Evolutionary conservation across 148 eudicot genomes (phyloP).

Genomic region (Persicaria tinctoria): DNA sequence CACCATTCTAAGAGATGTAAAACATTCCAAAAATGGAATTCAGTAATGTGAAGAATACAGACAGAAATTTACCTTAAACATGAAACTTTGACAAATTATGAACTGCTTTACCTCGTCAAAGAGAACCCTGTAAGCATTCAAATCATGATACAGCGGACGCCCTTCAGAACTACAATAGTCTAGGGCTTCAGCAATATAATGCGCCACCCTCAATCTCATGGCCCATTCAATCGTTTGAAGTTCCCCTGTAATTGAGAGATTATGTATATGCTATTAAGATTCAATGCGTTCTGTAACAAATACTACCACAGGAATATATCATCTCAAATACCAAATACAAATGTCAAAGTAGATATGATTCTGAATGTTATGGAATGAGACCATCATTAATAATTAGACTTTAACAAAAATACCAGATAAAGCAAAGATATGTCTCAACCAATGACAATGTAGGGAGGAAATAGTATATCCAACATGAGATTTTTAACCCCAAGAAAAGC

Average conservation of each 20-base stretch:
- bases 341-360: background rate
- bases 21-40: background rate
- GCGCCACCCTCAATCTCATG: conserved; percentile 18
- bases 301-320: background rate
- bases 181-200: conserved; percentile 16
- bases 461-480: background rate
- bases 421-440: background rate
- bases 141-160: conserved; percentile 16
- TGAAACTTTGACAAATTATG: background rate
- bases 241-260: conserved; percentile 14
- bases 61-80: background rate
- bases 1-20: conserved; percentile 11
- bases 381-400: background rate
- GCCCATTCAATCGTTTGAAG: conserved; percentile 18
- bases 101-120: conserved; percentile 13
- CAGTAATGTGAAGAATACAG: background rate
- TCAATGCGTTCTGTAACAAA: background rate
- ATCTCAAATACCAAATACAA: conserved; percentile 1
- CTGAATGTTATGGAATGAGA: background rate
- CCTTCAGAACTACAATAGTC: conserved; percentile 19
- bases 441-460: background rate
- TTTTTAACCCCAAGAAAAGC: background rate
- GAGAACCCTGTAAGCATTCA: conserved; percentile 19
- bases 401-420: too few relatives aligned
- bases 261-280: background rate